These are phyloP conservation scores for Globisporangium splendens DNA, from an alignment of 352 stramenopile species.

Conservation along the genomic window DNA sequence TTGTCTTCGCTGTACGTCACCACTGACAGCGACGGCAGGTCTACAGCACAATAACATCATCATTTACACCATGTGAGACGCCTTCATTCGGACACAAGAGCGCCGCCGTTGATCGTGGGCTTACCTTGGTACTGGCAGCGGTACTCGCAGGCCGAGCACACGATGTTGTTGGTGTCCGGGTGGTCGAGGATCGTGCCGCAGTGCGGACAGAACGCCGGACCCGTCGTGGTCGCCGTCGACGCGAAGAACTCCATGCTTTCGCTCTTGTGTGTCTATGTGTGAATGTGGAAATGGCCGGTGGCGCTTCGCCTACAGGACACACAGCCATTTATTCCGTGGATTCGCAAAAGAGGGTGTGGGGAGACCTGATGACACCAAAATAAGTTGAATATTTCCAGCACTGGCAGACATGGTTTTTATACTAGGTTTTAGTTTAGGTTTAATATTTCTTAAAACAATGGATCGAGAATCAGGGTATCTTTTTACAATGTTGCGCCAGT, in stretches of 20 bases:
- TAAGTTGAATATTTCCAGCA: no score
- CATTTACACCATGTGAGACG: neutral
- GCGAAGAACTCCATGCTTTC: slow-evolving; percentile 70
- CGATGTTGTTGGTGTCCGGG: slow-evolving; percentile 84
- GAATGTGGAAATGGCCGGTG: slow-evolving; percentile 4
- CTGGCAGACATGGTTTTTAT: no score
- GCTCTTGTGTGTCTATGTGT: slow-evolving; percentile 14
- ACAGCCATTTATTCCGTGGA: slow-evolving; percentile 22
- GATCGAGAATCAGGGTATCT: no score
- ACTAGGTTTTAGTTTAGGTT: no score
- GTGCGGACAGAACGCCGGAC: slow-evolving; percentile 84
- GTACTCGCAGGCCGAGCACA: slow-evolving; percentile 84
- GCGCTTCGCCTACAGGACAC: neutral
- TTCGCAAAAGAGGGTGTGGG: neutral
- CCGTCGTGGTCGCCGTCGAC: slow-evolving; percentile 45
- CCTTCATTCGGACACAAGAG: no score
- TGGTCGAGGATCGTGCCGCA: slow-evolving; percentile 88
- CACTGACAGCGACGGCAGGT: slow-evolving; percentile 74
- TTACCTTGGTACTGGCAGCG: slow-evolving; percentile 81
- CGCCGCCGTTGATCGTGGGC: neutral
- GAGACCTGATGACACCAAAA: no score
- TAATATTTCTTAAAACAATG: no score
- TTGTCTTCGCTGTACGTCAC: slow-evolving; percentile 78
- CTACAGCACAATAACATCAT: slow-evolving; percentile 20
- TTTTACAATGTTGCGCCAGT: no score